These are phyloP conservation scores for Hyphodiscus sp. DNA, from an alignment of 2,329 filamentous ascomycete species.

Conservation along the genomic window DNA sequence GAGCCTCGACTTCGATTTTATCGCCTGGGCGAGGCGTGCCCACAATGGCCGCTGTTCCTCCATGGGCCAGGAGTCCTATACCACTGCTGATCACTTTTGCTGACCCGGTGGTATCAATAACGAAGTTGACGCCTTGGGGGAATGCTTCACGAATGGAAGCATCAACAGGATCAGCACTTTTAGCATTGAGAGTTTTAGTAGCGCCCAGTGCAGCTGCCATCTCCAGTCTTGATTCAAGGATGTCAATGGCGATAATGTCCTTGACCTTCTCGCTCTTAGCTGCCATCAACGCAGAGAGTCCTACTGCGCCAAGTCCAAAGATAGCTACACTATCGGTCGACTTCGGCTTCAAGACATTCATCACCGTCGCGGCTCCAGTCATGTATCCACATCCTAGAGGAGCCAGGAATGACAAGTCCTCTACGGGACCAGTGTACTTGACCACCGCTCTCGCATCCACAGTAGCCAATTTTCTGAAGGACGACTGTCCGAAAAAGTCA, in stretches of 20 bases:
- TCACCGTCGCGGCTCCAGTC: slow-evolving; percentile 35
- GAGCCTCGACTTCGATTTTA: slow-evolving; percentile 23
- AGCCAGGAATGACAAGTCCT: slow-evolving; percentile 29
- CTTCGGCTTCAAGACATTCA: slow-evolving; percentile 30
- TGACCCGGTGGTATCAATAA: slow-evolving; percentile 30
- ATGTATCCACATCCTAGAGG: slow-evolving; percentile 37
- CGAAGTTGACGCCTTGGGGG: slow-evolving; percentile 25
- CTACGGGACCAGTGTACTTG: slow-evolving; percentile 12
- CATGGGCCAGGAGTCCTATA: slow-evolving; percentile 27
- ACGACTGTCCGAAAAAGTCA: neutral
- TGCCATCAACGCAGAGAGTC: slow-evolving; percentile 33
- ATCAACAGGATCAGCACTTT: slow-evolving; percentile 24
- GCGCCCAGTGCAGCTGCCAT: slow-evolving; percentile 39
- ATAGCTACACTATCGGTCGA: slow-evolving; percentile 29
- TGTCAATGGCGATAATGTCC: slow-evolving; percentile 39
- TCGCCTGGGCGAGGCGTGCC: slow-evolving; percentile 29
- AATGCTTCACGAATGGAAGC: slow-evolving; percentile 26
- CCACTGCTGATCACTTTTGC: slow-evolving; percentile 26
- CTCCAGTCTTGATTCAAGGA: slow-evolving; percentile 35
- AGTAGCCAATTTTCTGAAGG: too few relatives aligned
- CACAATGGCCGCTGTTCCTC: slow-evolving; percentile 30
- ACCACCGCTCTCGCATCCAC: slow-evolving; percentile 20
- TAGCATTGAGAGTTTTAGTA: slow-evolving; percentile 34
- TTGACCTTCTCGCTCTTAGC: slow-evolving; percentile 27
- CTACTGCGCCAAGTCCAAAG: slow-evolving; percentile 35